A percentile compares a stretch with the other conserved stretches of the same genome.
phyloP scores from a whole-genome alignment of 768 basidiomycete genomes.

The Cubamyces lactineus region DNA sequence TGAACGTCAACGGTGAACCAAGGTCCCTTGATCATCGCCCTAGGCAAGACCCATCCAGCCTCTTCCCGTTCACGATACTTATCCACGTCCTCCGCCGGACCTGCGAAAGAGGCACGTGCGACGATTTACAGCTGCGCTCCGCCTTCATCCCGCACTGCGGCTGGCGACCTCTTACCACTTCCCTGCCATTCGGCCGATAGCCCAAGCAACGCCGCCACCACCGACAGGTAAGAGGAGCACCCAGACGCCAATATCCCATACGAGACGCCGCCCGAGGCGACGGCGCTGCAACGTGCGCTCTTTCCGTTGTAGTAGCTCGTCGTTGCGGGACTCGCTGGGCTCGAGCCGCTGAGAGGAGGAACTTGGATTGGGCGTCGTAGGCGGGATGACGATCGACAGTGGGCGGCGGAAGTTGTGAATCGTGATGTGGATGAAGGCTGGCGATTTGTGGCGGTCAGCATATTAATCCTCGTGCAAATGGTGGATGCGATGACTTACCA shows the following conservation, averaged over 20 bases:
- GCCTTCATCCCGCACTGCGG: too few species aligned
- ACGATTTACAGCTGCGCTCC: neutral
- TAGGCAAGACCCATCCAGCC: neutral
- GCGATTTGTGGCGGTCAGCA: neutral
- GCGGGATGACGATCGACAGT: constrained; percentile 79
- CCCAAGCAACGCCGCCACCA: constrained; percentile 59
- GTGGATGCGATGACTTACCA: constrained; percentile 39
- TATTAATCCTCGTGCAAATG: too few species aligned
- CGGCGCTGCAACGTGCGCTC: constrained; percentile 80
- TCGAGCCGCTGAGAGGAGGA: constrained; percentile 21
- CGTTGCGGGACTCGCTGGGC: constrained; percentile 43
- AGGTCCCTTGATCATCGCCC: neutral
- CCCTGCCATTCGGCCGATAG: constrained; percentile 51
- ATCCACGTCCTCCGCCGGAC: neutral
- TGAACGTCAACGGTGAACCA: neutral
- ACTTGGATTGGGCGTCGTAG: constrained; percentile 36
- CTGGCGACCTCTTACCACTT: too few species aligned
- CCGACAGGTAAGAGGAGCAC: constrained; percentile 66
- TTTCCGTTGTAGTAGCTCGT: constrained; percentile 84
- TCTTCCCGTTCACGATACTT: neutral
- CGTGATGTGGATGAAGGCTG: constrained; percentile 76
- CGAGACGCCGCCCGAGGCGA: constrained; percentile 68
- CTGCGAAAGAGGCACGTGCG: constrained; percentile 2
- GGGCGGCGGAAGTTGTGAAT: constrained; percentile 87
- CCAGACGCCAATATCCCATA: constrained; percentile 89